phyloP scores from a whole-genome alignment of 2,329 filamentous ascomycete genomes.

The Fusarium sp. region DNA sequence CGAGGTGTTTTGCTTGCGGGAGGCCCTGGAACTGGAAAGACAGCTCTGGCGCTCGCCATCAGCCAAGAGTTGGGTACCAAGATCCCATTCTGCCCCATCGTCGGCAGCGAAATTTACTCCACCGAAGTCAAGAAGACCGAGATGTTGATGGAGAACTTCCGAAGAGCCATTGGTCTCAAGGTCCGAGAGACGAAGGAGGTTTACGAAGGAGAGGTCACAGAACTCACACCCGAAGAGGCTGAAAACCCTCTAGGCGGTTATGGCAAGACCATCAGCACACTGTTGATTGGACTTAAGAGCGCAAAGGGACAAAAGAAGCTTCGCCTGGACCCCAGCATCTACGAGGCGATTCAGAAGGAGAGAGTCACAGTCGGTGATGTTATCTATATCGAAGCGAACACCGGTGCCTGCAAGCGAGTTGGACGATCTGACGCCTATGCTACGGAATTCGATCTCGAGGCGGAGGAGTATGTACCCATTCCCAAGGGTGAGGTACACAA shows the following conservation, averaged over 20 bases:
- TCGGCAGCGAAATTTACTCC: slow-evolving; percentile 97
- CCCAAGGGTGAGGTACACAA: slow-evolving; percentile 99
- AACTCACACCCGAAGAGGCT: slow-evolving; percentile 96
- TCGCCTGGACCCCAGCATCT: slow-evolving; percentile 95
- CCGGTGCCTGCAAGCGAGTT: slow-evolving; percentile 96
- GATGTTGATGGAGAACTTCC: slow-evolving; percentile 98
- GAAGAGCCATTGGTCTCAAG: slow-evolving; percentile 93
- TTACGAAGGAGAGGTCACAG: slow-evolving; percentile 98
- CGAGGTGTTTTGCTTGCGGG: slow-evolving; percentile 93
- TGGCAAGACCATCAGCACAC: slow-evolving; percentile 95
- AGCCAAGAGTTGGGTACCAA: slow-evolving; percentile 98
- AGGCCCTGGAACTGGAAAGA: slow-evolving; percentile 96
- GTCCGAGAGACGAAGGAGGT: slow-evolving; percentile 99
- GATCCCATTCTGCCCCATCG: slow-evolving; percentile 98
- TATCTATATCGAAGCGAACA: slow-evolving; percentile 99
- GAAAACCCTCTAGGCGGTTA: slow-evolving; percentile 98
- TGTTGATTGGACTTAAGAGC: slow-evolving; percentile 94
- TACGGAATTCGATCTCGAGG: slow-evolving; percentile 98
- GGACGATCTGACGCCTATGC: slow-evolving; percentile 96
- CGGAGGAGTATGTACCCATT: slow-evolving; percentile 98
- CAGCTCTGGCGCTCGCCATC: slow-evolving; percentile 91
- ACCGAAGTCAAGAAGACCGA: slow-evolving; percentile 99
- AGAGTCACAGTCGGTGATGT: slow-evolving; percentile 95
- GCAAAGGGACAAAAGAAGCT: slow-evolving; percentile 98
- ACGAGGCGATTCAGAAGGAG: slow-evolving; percentile 99